Evolutionary conservation across 129 eudicot genomes (phyloP), one percentile per base, ranked within the genome.

Genomic region (Flaveria robusta): DNA sequence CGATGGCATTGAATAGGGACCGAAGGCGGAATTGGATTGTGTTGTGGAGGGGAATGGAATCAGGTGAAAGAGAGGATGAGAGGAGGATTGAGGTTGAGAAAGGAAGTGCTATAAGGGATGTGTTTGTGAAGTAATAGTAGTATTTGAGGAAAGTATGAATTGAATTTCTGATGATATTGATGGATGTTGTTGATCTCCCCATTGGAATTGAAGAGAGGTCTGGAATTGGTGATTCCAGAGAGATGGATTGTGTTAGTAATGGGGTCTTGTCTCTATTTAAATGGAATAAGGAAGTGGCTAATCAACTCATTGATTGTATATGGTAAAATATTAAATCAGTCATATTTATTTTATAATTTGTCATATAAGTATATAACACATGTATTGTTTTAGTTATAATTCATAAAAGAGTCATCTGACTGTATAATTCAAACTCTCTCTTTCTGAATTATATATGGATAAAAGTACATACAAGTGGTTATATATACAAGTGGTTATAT

Each of bases 101-200:
- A 0, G 96, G 96, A 51, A 88, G 73, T 2, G 86, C 85, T 27
- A 88, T 46, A 29, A 88, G 54, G 11, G 96, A 77, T 46, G 86
- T 79, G 20, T 45, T 81, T 51, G 91, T 87, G 83, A 92, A 92
- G 83, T 69, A 83, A 64, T 84, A 91, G 81, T 85, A 89, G 84
- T 80, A 50, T 70, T 80, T 51, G 2, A 92, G 88, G 55, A 88
- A 89, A 24, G 82, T 79, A 73, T 77, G 80, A 73, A 89, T 81
- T 66, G 97, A 89, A 71, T 56, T 87, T 74, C 91, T 86, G 4
- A 86, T 60, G 59, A 88, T 85, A 72, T 74, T 89, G 84, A 34
- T 13, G 43, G 67, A 26, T 58, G 65, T 9, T 58, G 81, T 55
- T 68, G 83, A 34, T 87, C 66, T 74, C 80, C 86, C 87, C 83